Evolutionary conservation across 1,139 yeast genomes (phyloP).

Genomic region (Geotrichum fermentans): DNA sequence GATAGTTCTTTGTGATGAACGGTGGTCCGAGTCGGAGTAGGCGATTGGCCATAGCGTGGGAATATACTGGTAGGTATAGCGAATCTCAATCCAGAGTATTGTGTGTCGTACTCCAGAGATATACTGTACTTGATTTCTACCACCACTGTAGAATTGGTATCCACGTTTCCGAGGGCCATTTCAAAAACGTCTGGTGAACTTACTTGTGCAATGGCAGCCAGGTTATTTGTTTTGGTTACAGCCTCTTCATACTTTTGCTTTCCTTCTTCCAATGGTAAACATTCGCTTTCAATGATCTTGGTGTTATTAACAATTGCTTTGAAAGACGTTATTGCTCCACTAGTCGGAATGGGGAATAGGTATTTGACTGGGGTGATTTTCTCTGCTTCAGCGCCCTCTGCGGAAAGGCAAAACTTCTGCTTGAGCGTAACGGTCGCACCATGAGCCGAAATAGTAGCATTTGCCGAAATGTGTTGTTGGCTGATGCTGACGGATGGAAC

Average conservation of each 20-base stretch:
- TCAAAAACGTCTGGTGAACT: constrained; percentile 9
- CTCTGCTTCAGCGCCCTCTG: neutral
- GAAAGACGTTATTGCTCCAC: constrained; percentile 9
- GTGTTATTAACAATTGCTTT: constrained; percentile 6
- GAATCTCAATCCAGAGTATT: constrained; percentile 14
- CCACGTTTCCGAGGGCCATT: constrained; percentile 6
- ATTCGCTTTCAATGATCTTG: constrained; percentile 4
- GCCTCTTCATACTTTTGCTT: constrained; percentile 8
- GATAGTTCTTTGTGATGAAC: constrained; percentile 2
- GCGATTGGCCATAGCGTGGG: constrained; percentile 9
- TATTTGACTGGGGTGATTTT: neutral
- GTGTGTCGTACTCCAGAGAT: constrained; percentile 14
- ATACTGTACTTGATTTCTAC: constrained; percentile 6
- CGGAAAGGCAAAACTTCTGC: neutral
- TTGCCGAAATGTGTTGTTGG: neutral
- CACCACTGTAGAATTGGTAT: constrained; percentile 5
- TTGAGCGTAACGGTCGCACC: constrained; percentile 7
- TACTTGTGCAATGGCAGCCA: constrained; percentile 2
- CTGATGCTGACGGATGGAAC: neutral
- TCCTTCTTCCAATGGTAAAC: constrained; percentile 4
- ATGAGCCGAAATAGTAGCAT: constrained; percentile 1
- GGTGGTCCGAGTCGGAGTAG: neutral
- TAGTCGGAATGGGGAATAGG: constrained; percentile 5
- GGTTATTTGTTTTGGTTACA: neutral
- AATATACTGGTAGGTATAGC: constrained; percentile 11